These are phyloP conservation scores for Diaporthe humulicola DNA, from an alignment of 2,329 filamentous ascomycete genomes.

Conservation along the genomic window DNA sequence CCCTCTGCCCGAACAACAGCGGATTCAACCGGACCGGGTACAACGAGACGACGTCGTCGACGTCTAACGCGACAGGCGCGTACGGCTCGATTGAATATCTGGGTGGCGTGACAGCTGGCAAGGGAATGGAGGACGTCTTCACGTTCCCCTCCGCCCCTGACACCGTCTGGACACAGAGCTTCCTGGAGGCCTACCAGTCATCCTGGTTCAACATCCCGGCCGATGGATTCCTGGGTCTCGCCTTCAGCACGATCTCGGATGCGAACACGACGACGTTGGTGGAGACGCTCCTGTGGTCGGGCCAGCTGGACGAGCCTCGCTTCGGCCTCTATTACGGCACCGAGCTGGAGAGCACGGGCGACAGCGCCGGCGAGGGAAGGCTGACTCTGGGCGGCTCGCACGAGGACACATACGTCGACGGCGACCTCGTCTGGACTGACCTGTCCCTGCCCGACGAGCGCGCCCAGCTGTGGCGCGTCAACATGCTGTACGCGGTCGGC, in stretches of 20 bases:
- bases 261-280: slow-evolving; percentile 48
- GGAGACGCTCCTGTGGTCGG: slow-evolving; percentile 49
- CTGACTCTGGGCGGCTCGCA: slow-evolving; percentile 51
- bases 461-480: slow-evolving; percentile 51
- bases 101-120: slow-evolving; percentile 46
- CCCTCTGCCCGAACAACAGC: slow-evolving; percentile 45
- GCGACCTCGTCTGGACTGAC: slow-evolving; percentile 37
- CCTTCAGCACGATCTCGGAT: slow-evolving; percentile 50
- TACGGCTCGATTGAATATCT: slow-evolving; percentile 48
- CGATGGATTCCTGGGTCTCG: slow-evolving; percentile 53
- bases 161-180: slow-evolving; percentile 46
- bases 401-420: slow-evolving; percentile 48
- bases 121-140: slow-evolving; percentile 47
- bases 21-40: slow-evolving; percentile 48
- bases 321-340: slow-evolving; percentile 50
- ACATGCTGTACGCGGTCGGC: slow-evolving; percentile 41
- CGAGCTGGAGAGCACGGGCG: slow-evolving; percentile 38
- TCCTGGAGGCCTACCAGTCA: slow-evolving; percentile 48
- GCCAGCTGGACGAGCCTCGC: slow-evolving; percentile 48
- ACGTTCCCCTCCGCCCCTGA: slow-evolving; percentile 32
- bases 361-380: slow-evolving; percentile 44
- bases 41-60: slow-evolving; percentile 46
- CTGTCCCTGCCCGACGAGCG: slow-evolving; percentile 41
- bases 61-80: slow-evolving; percentile 42
- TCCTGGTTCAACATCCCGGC: slow-evolving; percentile 47